phyloP scores from a whole-genome alignment of 1,139 yeast genomes.

The Taphrina deformans region DNA sequence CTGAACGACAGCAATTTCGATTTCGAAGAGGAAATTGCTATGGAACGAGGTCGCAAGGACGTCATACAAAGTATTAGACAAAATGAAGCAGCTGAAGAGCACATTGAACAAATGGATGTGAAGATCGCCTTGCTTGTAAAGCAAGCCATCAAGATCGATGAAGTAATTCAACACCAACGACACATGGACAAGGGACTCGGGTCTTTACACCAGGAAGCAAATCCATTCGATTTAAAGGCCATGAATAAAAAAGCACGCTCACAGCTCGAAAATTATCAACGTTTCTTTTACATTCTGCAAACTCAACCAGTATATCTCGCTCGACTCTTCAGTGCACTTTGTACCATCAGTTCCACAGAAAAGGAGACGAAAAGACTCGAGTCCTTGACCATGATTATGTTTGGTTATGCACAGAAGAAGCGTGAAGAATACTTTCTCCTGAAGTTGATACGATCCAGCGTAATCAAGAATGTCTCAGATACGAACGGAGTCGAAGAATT shows the following conservation, averaged over 20 bases:
- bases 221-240: constrained; percentile 47
- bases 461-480: constrained; percentile 52
- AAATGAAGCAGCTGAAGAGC: constrained; percentile 69
- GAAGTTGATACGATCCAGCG: constrained; percentile 58
- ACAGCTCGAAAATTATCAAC: constrained; percentile 65
- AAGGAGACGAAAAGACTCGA: constrained; percentile 49
- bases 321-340: constrained; percentile 51
- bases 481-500: constrained; percentile 42
- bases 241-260: constrained; percentile 49
- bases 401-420: constrained; percentile 47
- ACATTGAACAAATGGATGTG: constrained; percentile 76
- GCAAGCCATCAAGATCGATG: constrained; percentile 77
- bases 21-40: constrained; percentile 70
- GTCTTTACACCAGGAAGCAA: constrained; percentile 8
- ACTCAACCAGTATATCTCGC: constrained; percentile 77
- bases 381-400: constrained; percentile 54
- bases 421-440: constrained; percentile 77
- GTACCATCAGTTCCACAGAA: constrained; percentile 33
- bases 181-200: constrained; percentile 36
- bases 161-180: constrained; percentile 59
- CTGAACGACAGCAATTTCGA: constrained; percentile 73
- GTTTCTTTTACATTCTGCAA: constrained; percentile 77
- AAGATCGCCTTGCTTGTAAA: constrained; percentile 76
- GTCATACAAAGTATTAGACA: constrained; percentile 63
- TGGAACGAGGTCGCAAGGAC: constrained; percentile 67